A percentile compares a stretch with the other conserved stretches of the same genome.
Conservation (phyloP, 1,284 basidiomycete species). For the Austropuccinia psidii region DNA sequence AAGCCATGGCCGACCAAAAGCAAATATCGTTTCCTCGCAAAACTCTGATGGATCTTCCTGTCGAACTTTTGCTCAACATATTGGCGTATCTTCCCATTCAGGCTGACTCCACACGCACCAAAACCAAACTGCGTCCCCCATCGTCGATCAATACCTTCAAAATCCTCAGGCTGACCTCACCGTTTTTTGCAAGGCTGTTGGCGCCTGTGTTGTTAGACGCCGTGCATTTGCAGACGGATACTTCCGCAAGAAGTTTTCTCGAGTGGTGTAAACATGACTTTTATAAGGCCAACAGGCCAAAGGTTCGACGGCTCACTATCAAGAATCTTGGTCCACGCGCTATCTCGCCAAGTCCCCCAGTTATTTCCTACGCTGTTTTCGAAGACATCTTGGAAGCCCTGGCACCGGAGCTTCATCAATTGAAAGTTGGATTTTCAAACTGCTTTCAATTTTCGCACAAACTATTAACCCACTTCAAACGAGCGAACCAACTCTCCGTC, state of each 20-base stretch:
- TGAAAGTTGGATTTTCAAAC: slow-evolving; percentile 14
- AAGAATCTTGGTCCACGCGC: neutral
- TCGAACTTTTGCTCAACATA: slow-evolving; percentile 1
- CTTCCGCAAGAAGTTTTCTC: slow-evolving; percentile 1
- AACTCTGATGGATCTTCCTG: slow-evolving; percentile 3
- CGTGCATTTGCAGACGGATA: neutral
- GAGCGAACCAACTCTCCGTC: neutral
- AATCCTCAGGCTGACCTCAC: neutral
- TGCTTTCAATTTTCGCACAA: slow-evolving; percentile 21
- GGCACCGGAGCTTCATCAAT: neutral
- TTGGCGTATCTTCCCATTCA: neutral
- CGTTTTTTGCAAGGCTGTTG: neutral
- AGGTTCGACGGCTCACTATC: slow-evolving; percentile 9
- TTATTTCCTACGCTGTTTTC: slow-evolving; percentile 8
- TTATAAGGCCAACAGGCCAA: neutral
- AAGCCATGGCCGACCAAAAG: too few relatives aligned
- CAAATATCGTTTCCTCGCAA: too few relatives aligned
- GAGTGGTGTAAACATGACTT: neutral
- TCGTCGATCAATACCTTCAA: neutral
- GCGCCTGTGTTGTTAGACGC: neutral
- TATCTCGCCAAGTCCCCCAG: neutral
- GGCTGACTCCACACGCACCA: neutral
- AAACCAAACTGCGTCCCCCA: neutral
- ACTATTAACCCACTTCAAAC: neutral
- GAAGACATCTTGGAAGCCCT: neutral